Percentiles rank a stretch among this genome's conserved stretches.
Conservation (phyloP, 495 filamentous ascomycete genomes). For the Penicillium canariense region DNA sequence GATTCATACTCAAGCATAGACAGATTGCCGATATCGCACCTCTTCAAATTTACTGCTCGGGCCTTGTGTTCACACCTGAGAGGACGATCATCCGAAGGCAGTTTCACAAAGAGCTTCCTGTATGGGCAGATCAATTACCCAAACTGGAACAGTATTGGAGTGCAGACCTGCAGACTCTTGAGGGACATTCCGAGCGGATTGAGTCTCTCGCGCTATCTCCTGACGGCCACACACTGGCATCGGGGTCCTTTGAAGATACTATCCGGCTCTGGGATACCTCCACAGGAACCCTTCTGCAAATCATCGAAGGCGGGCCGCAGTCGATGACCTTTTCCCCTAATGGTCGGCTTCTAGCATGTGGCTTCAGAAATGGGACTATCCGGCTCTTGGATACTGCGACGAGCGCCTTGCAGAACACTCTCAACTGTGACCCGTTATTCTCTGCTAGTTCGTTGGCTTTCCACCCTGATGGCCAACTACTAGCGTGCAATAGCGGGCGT, state of each 20-base stretch:
- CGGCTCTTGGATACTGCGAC: too few relatives aligned
- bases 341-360: too few relatives aligned
- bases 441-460: too few relatives aligned
- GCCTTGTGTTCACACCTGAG: constrained; percentile 34
- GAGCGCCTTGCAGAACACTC: too few relatives aligned
- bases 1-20: constrained; percentile 30
- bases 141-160: constrained; percentile 11
- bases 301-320: too few relatives aligned
- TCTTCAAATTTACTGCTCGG: constrained; percentile 10
- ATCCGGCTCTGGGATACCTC: constrained; percentile 43
- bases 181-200: constrained; percentile 23
- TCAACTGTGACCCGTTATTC: too few relatives aligned
- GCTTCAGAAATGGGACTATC: too few relatives aligned
- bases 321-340: too few relatives aligned
- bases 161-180: constrained; percentile 19
- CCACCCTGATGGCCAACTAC: too few relatives aligned
- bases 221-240: constrained; percentile 26
- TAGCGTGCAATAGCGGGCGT: too few relatives aligned
- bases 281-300: too few relatives aligned
- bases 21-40: constrained; percentile 28
- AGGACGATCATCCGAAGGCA: constrained; percentile 23
- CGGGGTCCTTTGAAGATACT: constrained; percentile 29
- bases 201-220: constrained; percentile 23
- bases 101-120: constrained; percentile 6
- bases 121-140: constrained; percentile 6